phyloP scores from a whole-genome alignment of 2,329 filamentous ascomycete species.

The Colletotrichum sp. region DNA sequence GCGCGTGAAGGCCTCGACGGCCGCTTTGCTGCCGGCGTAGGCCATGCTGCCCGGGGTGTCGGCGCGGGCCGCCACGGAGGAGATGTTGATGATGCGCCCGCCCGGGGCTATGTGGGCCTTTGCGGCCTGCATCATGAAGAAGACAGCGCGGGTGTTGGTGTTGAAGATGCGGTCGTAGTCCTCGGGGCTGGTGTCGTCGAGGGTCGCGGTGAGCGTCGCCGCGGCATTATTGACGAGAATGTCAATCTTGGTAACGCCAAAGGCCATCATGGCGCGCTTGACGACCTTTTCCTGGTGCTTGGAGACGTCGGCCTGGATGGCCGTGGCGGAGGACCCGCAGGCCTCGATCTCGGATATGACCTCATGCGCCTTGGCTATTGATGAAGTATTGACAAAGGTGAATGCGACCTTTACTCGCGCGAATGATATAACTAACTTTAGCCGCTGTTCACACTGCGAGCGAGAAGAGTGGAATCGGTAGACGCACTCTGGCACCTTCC shows the following conservation, averaged over 20 bases:
- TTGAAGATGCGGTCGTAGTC: conserved; percentile 24
- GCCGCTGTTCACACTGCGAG: background rate
- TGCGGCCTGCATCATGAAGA: conserved; percentile 24
- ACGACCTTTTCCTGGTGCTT: conserved; percentile 24
- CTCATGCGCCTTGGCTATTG: conserved; percentile 23
- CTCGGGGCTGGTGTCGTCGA: conserved; percentile 20
- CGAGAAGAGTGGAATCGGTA: background rate
- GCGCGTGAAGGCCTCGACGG: conserved; percentile 23
- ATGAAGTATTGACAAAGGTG: conserved; percentile 22
- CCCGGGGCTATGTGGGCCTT: conserved; percentile 20
- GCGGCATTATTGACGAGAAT: conserved; percentile 26
- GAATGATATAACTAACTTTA: conserved; percentile 2
- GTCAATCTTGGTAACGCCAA: conserved; percentile 22
- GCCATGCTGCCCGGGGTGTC: conserved; percentile 22
- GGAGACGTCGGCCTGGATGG: conserved; percentile 24
- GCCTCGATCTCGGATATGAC: conserved; percentile 26
- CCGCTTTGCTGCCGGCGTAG: conserved; percentile 22
- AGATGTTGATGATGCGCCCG: conserved; percentile 27
- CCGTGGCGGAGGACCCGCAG: conserved; percentile 25
- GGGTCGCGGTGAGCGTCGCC: conserved; percentile 18
- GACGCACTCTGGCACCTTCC: conserved; percentile 57
- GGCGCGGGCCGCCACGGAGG: conserved; percentile 22
- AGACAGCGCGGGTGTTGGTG: conserved; percentile 22
- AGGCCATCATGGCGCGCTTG: conserved; percentile 23
- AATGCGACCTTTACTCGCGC: conserved; percentile 20